Evolutionary conservation across 345 rosid species (phyloP).

Genomic region (Nasturtium officinale): DNA sequence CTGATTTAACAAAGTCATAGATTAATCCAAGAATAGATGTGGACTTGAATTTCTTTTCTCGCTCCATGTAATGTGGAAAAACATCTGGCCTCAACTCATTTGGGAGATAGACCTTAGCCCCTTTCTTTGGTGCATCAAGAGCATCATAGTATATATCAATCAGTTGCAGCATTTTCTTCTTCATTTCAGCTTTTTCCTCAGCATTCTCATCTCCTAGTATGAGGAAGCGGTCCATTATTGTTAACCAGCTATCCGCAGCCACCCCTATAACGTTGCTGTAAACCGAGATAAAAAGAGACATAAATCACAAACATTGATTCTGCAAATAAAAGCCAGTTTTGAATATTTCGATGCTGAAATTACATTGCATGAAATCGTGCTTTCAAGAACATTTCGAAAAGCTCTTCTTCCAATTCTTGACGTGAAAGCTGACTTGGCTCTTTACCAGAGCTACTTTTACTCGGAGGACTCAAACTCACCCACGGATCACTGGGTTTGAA

Average conservation of each 20-base stretch:
- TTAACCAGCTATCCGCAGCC: conserved; percentile 76
- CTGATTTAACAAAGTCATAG: conserved; percentile 50
- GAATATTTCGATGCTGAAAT: neutral
- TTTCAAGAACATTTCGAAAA: conserved; percentile 57
- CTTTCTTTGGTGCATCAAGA: conserved; percentile 71
- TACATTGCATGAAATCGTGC: conserved; percentile 67
- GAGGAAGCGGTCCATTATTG: conserved; percentile 75
- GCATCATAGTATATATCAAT: conserved; percentile 77
- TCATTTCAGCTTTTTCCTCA: conserved; percentile 49
- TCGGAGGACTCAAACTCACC: conserved; percentile 46
- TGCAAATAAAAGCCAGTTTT: neutral
- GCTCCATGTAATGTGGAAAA: conserved; percentile 70
- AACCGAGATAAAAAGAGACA: conserved; percentile 25
- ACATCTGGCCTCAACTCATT: conserved; percentile 44
- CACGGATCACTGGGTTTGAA: conserved; percentile 62
- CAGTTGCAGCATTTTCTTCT: conserved; percentile 46
- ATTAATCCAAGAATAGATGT: conserved; percentile 68
- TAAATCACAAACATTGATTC: neutral
- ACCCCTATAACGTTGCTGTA: conserved; percentile 56
- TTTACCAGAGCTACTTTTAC: conserved; percentile 8
- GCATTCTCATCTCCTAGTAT: conserved; percentile 44
- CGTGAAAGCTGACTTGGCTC: conserved; percentile 52
- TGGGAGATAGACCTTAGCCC: conserved; percentile 60
- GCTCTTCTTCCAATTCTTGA: conserved; percentile 59
- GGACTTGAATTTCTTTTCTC: conserved; percentile 47